Conservation (phyloP, 768 basidiomycete species). For the Serendipita sp. region DNA sequence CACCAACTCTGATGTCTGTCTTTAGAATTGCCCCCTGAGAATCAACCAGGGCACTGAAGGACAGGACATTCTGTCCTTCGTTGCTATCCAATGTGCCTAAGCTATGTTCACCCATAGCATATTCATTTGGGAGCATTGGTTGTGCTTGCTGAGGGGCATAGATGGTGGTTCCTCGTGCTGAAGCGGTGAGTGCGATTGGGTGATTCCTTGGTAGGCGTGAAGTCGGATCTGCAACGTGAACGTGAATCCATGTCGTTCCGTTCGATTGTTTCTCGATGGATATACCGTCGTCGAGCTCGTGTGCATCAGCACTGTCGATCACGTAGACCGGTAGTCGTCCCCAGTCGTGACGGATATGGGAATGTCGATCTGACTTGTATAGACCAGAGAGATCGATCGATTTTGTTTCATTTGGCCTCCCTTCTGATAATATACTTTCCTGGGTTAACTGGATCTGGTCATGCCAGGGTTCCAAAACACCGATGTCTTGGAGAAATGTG, state of each 20-base stretch:
- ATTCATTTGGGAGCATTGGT: constrained; percentile 59
- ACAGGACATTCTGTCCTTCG: constrained; percentile 41
- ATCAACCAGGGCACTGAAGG: constrained; percentile 64
- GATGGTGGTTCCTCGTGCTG: constrained; percentile 28
- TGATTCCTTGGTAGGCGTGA: constrained; percentile 57
- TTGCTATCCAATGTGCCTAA: constrained; percentile 25
- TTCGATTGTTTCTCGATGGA: constrained; percentile 58
- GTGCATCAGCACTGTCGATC: constrained; percentile 61
- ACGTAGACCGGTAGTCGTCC: constrained; percentile 67
- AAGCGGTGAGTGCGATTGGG: constrained; percentile 40
- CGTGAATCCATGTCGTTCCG: constrained; percentile 55
- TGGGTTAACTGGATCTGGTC: constrained; percentile 33
- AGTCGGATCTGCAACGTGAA: constrained; percentile 89
- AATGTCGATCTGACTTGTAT: constrained; percentile 44
- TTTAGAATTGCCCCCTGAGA: constrained; percentile 49
- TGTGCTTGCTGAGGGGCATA: constrained; percentile 52
- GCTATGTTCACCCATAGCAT: constrained; percentile 25
- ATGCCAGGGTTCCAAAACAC: constrained; percentile 69
- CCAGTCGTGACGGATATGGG: constrained; percentile 70
- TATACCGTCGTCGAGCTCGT: constrained; percentile 88
- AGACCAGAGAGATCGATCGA: constrained; percentile 33
- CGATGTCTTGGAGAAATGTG: constrained; percentile 45
- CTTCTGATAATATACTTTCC: constrained; percentile 8
- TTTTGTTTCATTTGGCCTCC: constrained; percentile 16
- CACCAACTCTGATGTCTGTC: constrained; percentile 47